Evolutionary conservation across 2,329 filamentous ascomycete species (phyloP), one percentile per base, ranked within the genome.

Genomic region (Colletotrichum neosansevieriae): DNA sequence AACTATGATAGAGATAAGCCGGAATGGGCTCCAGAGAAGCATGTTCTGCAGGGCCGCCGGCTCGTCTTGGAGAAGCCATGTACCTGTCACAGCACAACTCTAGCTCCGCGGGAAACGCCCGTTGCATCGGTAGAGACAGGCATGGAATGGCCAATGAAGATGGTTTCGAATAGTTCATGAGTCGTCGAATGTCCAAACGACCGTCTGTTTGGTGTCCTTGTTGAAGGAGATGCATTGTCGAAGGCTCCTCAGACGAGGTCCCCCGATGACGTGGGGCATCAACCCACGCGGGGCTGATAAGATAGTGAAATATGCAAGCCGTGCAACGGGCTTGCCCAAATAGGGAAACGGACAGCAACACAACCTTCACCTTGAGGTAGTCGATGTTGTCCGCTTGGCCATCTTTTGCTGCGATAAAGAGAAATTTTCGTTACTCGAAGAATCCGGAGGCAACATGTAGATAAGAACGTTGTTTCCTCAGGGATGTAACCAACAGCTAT

Each of bases 1-100:
- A 69, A 60, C 61, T 65, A 51, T 69, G 66, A 69, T 38, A 36
- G 56, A 69, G 66, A 69, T 69, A 69, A 69, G 66, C 66, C 66
- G 32, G 21, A 69, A 66, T 69, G 40, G 66, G 66, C 24, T 69
- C 24, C 61, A 34, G 54, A 59, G 54, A 66, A 65, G 66, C 66
- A 69, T 65, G 53, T 66, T 66, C 56, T 65, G 66, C 66, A 69
- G 66, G 61, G 40, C 42, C 40, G 49, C 19, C 47, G 49, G 29
- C 29, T 44, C 9, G 60, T 58, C 12, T 67, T 58, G 60, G 21
- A 42, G 51, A 64, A 53, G 54, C 36, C 32, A 59, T 24, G 47
- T 21, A 59, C 29, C 34, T 44, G 49, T 56, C 36, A 56, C 49
- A 60, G 49, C 49, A 50, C 54, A 65, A 68, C 49, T 29, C 53